phyloP scores from a whole-genome alignment of 495 filamentous ascomycete genomes.

The Aspergillus heteromorphus region DNA sequence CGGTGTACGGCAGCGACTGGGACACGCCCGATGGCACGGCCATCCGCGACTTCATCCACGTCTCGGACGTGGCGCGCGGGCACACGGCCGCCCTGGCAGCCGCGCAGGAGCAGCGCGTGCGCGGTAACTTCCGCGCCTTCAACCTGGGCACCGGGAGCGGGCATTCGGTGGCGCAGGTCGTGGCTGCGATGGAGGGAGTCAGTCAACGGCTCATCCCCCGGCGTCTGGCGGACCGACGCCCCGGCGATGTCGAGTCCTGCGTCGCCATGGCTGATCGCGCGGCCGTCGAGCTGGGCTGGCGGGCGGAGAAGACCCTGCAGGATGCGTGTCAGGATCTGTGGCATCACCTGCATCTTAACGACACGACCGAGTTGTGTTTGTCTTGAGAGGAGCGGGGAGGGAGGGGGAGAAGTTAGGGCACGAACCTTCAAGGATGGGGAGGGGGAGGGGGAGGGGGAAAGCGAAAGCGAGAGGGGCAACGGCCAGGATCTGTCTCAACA shows the following conservation, averaged over 20 bases:
- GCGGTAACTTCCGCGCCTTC: conserved; percentile 40
- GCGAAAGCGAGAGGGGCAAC: no score
- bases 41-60: conserved; percentile 52
- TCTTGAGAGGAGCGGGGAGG: neutral
- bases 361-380: neutral
- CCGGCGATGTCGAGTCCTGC: conserved; percentile 76
- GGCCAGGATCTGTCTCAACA: no score
- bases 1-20: conserved; percentile 58
- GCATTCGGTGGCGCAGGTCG: conserved; percentile 44
- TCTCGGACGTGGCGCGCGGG: conserved; percentile 56
- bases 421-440: neutral
- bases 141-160: conserved; percentile 48
- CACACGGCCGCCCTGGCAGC: conserved; percentile 51
- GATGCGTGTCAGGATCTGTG: conserved; percentile 80
- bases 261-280: conserved; percentile 68
- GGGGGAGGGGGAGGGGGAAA: no score
- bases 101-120: conserved; percentile 24
- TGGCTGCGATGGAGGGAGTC: conserved; percentile 36
- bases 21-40: conserved; percentile 55
- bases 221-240: conserved; percentile 61
- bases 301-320: conserved; percentile 71
- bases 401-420: no score
- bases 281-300: conserved; percentile 77
- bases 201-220: conserved; percentile 31
- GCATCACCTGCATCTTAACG: conserved; percentile 45